Base-by-base conservation (phyloP, 2,329 filamentous ascomycete genomes). In the Septoria petroselini region DNA sequence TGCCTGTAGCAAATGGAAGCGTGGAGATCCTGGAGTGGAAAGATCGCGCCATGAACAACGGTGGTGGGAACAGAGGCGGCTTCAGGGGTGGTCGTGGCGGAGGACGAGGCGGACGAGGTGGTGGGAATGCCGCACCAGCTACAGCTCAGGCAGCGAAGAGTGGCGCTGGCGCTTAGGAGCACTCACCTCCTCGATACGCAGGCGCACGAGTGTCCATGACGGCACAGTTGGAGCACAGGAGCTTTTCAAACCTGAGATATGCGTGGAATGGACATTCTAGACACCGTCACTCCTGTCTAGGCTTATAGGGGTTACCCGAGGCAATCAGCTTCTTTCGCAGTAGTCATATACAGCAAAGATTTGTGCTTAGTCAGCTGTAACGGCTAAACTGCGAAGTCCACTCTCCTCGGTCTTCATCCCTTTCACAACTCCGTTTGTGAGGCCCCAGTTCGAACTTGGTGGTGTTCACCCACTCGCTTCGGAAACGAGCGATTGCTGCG, bases 21-120 rank as follows among this genome's bases (percentile, higher is more conserved):
- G 88, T 97, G 1, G 88, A 94, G 57, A 86, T 97, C 1, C 73
- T 95, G 18, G 91, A 95, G 71, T 80, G 86, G 41, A 89, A 87
- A 67, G 85, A 88, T 29, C 55, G 57, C 18, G 48, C 42, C 46
- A 40, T 46, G 14, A 50, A 50, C 23, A 53, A 49, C 4, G 55
- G 48, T 27, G 53, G 53, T 8, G 39, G 52, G 1, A 46, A 54
- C 6, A 53, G 57, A 5, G 55, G 57, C 7, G 56, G 57, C 7
- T 42, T 56, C 42, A 50, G 56, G 17, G 56, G 57, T 4, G 39
- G 54, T 42, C 48, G 56, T 11, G 50, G 45, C 5, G 34, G 48
- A n/a, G 42, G 42, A 1, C 49, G 53, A 27, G 49, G 59, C 3
- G 51, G 48, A 3, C 44, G 56, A 38, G 56, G 60, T 17, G 50